Base-by-base conservation (phyloP, 2,329 filamentous ascomycete species). In the Westerdykella sp. region DNA sequence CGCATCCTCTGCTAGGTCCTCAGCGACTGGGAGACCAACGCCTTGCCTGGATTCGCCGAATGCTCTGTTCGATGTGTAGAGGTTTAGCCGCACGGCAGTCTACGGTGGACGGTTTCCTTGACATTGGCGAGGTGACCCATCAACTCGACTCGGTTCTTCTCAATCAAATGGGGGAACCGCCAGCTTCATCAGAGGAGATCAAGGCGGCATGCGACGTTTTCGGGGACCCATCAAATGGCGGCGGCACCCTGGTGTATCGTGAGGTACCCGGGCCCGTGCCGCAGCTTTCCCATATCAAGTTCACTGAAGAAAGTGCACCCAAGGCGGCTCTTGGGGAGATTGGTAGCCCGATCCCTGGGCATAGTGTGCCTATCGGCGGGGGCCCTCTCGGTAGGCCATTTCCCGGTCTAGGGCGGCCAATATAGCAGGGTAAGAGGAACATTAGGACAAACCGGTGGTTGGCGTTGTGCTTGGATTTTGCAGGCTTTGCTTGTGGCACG, bases 131-230 rank as follows among this genome's bases (percentile, higher is more conserved):
- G 15, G 75, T 87, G 38, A 73, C 80, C 28, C 71, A 69, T 23
- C 76, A 89, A 57, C 82, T 89, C 53, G 77, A 83, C 9, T 74
- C 74, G 42, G 16, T 15, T 7, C 25, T 28, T 28, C 25, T 28
- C 9, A 14, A 18, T 13, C n/a, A 18, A 6, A 18, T 18, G 16
- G 16, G 32, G 7, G 78, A 83, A 45, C 67, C 74, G 21, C 62
- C 71, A 55, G 80, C 73, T 65, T 73, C 51, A 65, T 80, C 73
- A 59, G 75, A 74, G 21, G 90, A 96, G 57, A 75, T 97, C 55
- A 75, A 91, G 32, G 81, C 86, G 44, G 84, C 94, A 45, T 93
- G 87, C 64, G 91, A 97, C 57, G 95, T 91, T 1, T 87, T 95
- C 63, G 93, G 93, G 44, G 94, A 85, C 56, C 63, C 73, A 2